Conservation (phyloP, 805 yeast genomes). For the Candida oleophila region DNA sequence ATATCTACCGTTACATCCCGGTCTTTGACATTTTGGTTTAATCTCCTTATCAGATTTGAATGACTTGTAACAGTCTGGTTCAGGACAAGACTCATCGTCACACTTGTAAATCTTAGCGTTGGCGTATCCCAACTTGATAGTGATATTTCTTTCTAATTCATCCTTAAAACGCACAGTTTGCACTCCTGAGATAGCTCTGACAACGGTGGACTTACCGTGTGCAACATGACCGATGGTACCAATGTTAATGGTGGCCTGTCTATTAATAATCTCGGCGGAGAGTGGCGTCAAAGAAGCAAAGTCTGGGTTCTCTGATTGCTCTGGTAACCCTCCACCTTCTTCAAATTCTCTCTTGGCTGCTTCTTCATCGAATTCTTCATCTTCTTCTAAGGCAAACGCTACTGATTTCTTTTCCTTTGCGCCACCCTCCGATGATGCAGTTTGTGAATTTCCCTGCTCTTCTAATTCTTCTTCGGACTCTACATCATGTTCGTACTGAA, state of each 20-base stretch:
- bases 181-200: constrained; percentile 95
- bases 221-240: constrained; percentile 98
- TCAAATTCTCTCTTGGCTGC: constrained; percentile 81
- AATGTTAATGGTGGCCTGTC: constrained; percentile 98
- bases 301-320: constrained; percentile 90
- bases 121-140: constrained; percentile 97
- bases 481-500: constrained; percentile 53
- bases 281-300: constrained; percentile 78
- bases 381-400: constrained; percentile 73
- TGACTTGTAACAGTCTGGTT: constrained; percentile 93
- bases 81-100: constrained; percentile 80
- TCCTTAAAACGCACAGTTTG: constrained; percentile 99
- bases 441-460: constrained; percentile 41
- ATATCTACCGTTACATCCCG: constrained; percentile 88
- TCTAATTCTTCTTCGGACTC: constrained; percentile 44
- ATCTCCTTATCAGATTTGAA: constrained; percentile 95
- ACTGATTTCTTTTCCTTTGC: constrained; percentile 64
- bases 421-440: constrained; percentile 7
- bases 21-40: constrained; percentile 84
- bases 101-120: constrained; percentile 97
- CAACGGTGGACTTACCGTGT: constrained; percentile 92
- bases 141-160: constrained; percentile 97
- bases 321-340: constrained; percentile 98
- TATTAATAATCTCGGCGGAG: constrained; percentile 91
- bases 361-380: constrained; percentile 70